A percentile compares a stretch with the other conserved stretches of the same genome.
phyloP scores from a whole-genome alignment of 441 rosid species.

The Omphalea diandra region DNA sequence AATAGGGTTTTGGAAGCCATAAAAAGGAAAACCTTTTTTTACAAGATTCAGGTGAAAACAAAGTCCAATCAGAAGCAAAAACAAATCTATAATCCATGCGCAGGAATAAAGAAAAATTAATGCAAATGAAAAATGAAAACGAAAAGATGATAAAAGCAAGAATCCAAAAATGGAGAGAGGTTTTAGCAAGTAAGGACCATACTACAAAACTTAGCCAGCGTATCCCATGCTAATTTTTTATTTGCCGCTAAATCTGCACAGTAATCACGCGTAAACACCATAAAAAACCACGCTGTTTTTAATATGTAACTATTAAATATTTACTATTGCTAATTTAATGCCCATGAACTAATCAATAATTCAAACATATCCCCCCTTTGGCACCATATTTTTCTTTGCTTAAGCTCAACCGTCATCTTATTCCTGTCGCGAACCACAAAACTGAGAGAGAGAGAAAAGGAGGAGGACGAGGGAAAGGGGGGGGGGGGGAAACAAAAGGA shows the following conservation, averaged over 20 bases:
- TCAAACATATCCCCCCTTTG: too few species aligned
- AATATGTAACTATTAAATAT: too few species aligned
- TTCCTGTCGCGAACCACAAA: too few species aligned
- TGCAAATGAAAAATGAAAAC: too few species aligned
- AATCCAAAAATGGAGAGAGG: background rate
- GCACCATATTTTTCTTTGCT: too few species aligned
- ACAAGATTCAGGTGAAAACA: slow-evolving; percentile 29
- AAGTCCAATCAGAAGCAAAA: slow-evolving; percentile 3
- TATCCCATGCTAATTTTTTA: slow-evolving; percentile 26
- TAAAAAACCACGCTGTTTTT: slow-evolving; percentile 34
- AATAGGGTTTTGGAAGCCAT: slow-evolving; percentile 27
- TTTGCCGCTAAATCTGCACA: slow-evolving; percentile 33
- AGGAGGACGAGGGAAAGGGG: too few species aligned
- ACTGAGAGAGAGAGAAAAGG: too few species aligned
- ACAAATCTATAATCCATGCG: slow-evolving; percentile 28
- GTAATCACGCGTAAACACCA: slow-evolving; percentile 27
- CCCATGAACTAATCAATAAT: too few species aligned
- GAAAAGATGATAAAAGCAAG: slow-evolving; percentile 2
- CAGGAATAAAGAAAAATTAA: too few species aligned
- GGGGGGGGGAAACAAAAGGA: too few species aligned
- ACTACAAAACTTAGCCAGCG: slow-evolving; percentile 19
- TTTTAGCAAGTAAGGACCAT: slow-evolving; percentile 28
- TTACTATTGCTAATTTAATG: too few species aligned
- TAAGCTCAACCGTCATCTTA: too few species aligned
- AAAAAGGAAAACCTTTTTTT: background rate